Base-by-base conservation (phyloP, 441 rosid species). In the Omphalea diandra region DNA sequence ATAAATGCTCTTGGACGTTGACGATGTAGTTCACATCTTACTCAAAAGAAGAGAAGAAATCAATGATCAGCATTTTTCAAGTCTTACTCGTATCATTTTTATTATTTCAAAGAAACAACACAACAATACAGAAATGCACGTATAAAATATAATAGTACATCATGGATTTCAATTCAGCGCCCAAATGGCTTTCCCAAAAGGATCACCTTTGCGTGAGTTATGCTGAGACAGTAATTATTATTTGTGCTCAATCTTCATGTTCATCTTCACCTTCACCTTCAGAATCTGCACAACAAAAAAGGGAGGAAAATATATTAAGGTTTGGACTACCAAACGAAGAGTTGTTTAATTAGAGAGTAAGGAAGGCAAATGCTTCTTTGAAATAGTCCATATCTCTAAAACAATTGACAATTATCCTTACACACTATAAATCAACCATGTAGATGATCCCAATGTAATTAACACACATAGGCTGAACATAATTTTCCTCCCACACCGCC, bases 181-280 rank as follows among this genome's bases (percentile, higher is more conserved):
- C 44, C 14, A 40, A 40, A 40, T 40, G 44, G 44, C 44, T 40
- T 15, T 15, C 44, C 44, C 5, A 9, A 17, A 52, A n/a, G n/a
- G 47, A 66, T 22, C 32, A 33, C 69, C 69, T 66, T 44, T 32
- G 43, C 7, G 41, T 24, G 18, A 41, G n/a, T 29, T 36, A 12
- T 3, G 41, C 12, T 8, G 35, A 65, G 60, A 14, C 20, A 26
- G 44, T 24, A 60, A 33, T 26, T 47, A 59, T 26, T 63, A 15
- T 43, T 14, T 63, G 15, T 59, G 29, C 61, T 83, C 74, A 87
- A 80, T 87, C 88, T 65, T 88, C 84, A 46, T 88, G 90, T 59
- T 86, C 90, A 76, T n/a, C n/a, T n/a, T n/a, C n/a, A n/a, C n/a
- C n/a, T n/a, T n/a, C n/a, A n/a, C n/a, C n/a, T n/a, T n/a, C n/a